Evolutionary conservation across 208 protist genomes (phyloP).

Genomic region (Trypanosoma grayi): DNA sequence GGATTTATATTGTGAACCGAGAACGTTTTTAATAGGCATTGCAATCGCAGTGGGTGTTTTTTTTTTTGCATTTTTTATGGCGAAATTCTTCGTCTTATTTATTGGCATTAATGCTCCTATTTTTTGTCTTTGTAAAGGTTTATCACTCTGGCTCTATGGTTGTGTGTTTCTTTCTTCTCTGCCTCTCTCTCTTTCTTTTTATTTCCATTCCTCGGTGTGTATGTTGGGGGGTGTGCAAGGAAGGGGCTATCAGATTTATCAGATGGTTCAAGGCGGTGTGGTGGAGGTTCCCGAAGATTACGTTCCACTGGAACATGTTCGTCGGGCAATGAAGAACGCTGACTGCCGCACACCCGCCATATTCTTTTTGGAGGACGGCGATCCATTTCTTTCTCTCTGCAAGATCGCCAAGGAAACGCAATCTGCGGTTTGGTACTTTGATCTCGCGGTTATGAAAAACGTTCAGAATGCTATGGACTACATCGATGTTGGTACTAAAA

Average conservation of each 20-base stretch:
- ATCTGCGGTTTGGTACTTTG: slow-evolving; percentile 83
- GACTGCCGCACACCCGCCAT: slow-evolving; percentile 87
- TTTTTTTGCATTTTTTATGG: neutral
- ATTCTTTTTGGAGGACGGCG: slow-evolving; percentile 75
- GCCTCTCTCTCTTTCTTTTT: slow-evolving; percentile 2
- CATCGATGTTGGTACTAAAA: slow-evolving; percentile 84
- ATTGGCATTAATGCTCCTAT: neutral
- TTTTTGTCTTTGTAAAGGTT: slow-evolving; percentile 5
- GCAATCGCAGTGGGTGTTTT: neutral
- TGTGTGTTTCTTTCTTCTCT: neutral
- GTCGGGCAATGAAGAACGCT: slow-evolving; percentile 68
- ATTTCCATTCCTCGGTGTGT: neutral
- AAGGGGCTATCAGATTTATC: neutral
- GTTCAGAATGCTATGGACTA: slow-evolving; percentile 83
- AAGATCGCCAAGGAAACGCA: slow-evolving; percentile 52
- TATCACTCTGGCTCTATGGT: neutral
- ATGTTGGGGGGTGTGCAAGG: neutral
- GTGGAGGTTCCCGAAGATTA: slow-evolving; percentile 32
- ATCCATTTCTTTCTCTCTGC: slow-evolving; percentile 73
- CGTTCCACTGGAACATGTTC: slow-evolving; percentile 57
- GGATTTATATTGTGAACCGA: too few relatives aligned
- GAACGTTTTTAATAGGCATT: too few relatives aligned
- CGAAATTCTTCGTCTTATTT: neutral
- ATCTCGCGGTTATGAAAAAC: slow-evolving; percentile 48
- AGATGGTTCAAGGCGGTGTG: slow-evolving; percentile 33